A percentile compares a stretch with the other conserved stretches of the same genome.
Evolutionary conservation across 306 rosid species (phyloP).

Genomic region (Leucaena leucocephala): DNA sequence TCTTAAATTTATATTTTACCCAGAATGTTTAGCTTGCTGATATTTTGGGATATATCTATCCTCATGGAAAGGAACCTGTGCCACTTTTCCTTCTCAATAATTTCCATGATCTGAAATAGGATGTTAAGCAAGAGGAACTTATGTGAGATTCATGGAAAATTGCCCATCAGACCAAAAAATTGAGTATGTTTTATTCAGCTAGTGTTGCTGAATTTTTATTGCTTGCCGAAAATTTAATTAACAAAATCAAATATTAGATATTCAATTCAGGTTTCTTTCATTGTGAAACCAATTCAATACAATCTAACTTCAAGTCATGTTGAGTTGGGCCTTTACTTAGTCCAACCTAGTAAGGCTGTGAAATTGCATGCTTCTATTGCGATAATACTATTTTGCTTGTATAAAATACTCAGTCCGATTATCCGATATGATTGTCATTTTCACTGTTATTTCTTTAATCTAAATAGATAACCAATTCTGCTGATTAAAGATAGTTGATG

Average conservation of each 20-base stretch:
- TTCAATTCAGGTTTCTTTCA: neutral
- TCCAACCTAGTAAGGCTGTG: neutral
- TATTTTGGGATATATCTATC: too few relatives aligned
- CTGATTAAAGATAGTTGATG: constrained; percentile 12
- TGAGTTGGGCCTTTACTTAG: neutral
- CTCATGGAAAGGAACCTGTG: too few relatives aligned
- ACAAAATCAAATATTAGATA: neutral
- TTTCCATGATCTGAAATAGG: too few relatives aligned
- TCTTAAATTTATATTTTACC: neutral
- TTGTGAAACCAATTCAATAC: neutral
- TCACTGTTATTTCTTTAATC: constrained; percentile 8
- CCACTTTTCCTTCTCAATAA: too few relatives aligned
- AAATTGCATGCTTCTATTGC: neutral
- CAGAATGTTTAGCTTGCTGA: neutral
- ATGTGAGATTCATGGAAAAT: too few relatives aligned
- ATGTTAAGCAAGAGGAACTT: too few relatives aligned
- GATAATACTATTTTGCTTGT: neutral
- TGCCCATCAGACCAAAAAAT: too few relatives aligned
- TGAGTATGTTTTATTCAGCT: too few relatives aligned
- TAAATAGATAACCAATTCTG: neutral
- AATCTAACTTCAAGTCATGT: neutral
- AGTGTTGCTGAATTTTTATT: neutral
- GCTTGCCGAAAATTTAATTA: neutral
- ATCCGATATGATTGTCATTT: neutral
- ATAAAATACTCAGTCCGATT: neutral